Evolutionary conservation across 495 filamentous ascomycete genomes (phyloP), one percentile per base, ranked within the genome.

Genomic region (Penicillium daleae): DNA sequence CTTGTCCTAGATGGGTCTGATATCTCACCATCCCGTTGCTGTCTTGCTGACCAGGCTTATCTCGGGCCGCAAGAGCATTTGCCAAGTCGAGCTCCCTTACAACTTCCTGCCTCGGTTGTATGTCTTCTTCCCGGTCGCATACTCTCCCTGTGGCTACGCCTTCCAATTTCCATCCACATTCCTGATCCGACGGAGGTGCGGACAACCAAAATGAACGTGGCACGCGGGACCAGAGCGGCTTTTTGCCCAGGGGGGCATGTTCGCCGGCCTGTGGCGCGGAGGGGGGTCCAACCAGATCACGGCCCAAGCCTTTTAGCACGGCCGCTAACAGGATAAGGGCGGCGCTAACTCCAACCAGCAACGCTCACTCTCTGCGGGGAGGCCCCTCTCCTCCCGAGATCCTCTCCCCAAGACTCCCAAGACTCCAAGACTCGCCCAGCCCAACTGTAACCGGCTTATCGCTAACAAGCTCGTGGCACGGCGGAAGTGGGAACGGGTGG

Each of bases 381-480:
- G 3, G n/a, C n/a, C n/a, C n/a, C 51, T 21, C 27, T 12, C 12
- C 37, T 35, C 8, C 26, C 4, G 21, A 17, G 24, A 19, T 21
- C 7, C 39, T 7, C 7, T 31, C 29, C 17, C 26, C 13, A 6
- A 6, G 19, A 32, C 21, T 27, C 32, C 53, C 39, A 44, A 52
- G 40, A 31, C 37, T 33, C 50, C 44, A 60, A 33, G 50, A 46
- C 33, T n/a, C 51, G 46, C 59, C 59, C 35, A 53, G 53, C 49
- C 27, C 19, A 29, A 19, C 22, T 35, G 24, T 46, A 48, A 29
- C 49, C 49, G 59, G 69, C 69, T 71, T 71, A 71, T 69, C 69
- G 51, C 40, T 46, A 57, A 71, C 66, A 71, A 69, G 69, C 69
- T 62, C 60, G 53, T 50, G 22, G 35, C 13, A 27, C 32, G 42